phyloP scores from a whole-genome alignment of 2,329 filamentous ascomycete genomes.

The Ceratocystis destructans region DNA sequence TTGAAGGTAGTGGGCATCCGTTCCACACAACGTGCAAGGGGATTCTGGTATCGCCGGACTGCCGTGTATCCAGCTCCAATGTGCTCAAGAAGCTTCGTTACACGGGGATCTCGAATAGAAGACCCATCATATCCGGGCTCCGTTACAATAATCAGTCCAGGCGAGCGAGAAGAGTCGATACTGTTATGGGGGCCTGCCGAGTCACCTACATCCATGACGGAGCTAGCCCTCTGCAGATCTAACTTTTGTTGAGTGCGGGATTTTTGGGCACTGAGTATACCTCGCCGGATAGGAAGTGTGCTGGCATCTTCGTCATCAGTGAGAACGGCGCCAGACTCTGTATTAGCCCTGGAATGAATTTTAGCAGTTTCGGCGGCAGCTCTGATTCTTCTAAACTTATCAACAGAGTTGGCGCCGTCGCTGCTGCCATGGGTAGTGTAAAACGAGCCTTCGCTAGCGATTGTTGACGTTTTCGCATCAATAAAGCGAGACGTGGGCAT shows the following conservation, averaged over 20 bases:
- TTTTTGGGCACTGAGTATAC: conserved; percentile 36
- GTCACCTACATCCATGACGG: conserved; percentile 48
- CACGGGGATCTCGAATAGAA: conserved; percentile 43
- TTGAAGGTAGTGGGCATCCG: conserved; percentile 25
- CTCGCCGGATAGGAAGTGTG: conserved; percentile 24
- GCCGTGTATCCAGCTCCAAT: conserved; percentile 63
- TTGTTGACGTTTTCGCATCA: conserved; percentile 35
- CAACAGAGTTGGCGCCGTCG: conserved; percentile 25
- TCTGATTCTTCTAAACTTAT: conserved; percentile 27
- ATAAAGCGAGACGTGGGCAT: conserved; percentile 48
- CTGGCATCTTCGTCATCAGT: conserved; percentile 28
- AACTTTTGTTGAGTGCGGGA: conserved; percentile 64
- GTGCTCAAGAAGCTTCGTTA: conserved; percentile 51
- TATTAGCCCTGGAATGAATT: neutral
- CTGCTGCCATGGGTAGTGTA: conserved; percentile 28
- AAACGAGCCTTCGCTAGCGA: conserved; percentile 40
- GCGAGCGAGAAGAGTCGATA: conserved; percentile 30
- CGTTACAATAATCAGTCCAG: conserved; percentile 35
- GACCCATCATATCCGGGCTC: conserved; percentile 41
- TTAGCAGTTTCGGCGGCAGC: neutral
- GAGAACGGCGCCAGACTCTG: neutral
- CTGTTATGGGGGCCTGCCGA: conserved; percentile 19
- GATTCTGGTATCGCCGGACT: conserved; percentile 57
- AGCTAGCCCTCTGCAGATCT: conserved; percentile 59
- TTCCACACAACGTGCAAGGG: conserved; percentile 48